Conservation (phyloP, 1,284 basidiomycete genomes). For the Pseudozyma sp. region DNA sequence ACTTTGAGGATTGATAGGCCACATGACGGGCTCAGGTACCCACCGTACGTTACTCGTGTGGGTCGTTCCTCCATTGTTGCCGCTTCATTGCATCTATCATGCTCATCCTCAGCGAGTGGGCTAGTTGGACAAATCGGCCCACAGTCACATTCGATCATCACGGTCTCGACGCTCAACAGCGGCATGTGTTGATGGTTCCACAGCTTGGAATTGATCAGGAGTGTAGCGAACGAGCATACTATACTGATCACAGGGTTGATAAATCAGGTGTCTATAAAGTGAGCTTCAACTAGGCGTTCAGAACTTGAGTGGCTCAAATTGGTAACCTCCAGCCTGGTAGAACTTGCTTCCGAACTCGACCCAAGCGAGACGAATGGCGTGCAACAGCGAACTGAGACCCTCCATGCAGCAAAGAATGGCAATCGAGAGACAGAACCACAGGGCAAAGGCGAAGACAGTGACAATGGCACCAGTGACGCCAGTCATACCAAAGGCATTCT, state of each 20-base stretch:
- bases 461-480: constrained; percentile 74
- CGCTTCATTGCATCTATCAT: too few relatives aligned
- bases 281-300: not conserved
- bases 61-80: too few relatives aligned
- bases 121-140: too few relatives aligned
- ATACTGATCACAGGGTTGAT: too few relatives aligned
- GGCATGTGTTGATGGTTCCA: not conserved
- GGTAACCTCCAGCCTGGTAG: constrained; percentile 87
- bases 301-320: constrained; percentile 64
- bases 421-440: constrained; percentile 88
- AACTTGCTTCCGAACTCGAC: constrained; percentile 98
- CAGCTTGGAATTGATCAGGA: not conserved
- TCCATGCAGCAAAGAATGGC: constrained; percentile 83
- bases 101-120: too few relatives aligned
- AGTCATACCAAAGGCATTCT: constrained; percentile 66
- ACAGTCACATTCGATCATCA: too few relatives aligned
- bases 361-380: constrained; percentile 96
- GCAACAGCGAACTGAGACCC: constrained; percentile 82
- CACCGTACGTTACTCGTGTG: too few relatives aligned
- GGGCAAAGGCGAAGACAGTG: constrained; percentile 76
- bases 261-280: constrained; percentile 1
- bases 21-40: too few relatives aligned
- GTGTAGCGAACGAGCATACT: not conserved
- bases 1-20: too few relatives aligned
- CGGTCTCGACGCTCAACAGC: too few relatives aligned